Evolutionary conservation across 1,284 basidiomycete species (phyloP), one percentile per base, ranked within the genome.

Genomic region (Marasmius tenuissimus): DNA sequence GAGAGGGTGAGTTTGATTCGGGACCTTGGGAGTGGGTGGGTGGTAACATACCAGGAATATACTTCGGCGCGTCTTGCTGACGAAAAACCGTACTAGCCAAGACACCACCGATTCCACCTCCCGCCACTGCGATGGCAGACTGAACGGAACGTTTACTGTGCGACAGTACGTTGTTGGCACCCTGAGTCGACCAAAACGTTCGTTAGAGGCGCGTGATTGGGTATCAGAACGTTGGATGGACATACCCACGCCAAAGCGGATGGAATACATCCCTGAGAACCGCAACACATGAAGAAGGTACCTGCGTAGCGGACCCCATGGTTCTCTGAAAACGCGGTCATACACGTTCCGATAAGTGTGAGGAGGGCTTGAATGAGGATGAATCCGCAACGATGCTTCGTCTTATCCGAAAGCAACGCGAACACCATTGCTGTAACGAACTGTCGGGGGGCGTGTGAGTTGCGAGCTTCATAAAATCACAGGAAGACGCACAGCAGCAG

Each of bases 231-330:
- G 14, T 18, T 34, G 51, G 54, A 18, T 60, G 45, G 18, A 69
- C 76, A 57, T 64, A 77, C 78, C 66, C 76, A 81, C n/a, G 77
- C 78, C 37, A 80, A 69, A 56, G 80, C 73, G 7, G 75, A 75
- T 33, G 79, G 77, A 55, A 78, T 73, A 53, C 73, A 75, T 53
- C 74, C 78, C 6, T 73, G 73, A 58, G 75, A 76, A 34, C 78
- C 78, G 18, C 73, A 72, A 59, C 76, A 77, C 14, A 72, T 71
- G 40, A 81, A 69, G 65, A 78, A 80, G 51, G 72, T 75, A 80
- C 79, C 79, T 51, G 78, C 74, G 66, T 80, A 81, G 66, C 78
- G 69, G 34, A 77, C 72, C 35, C 63, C 61, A 62, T 75, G 72
- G 34, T 71, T 64, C n/a, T 70, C 70, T 4, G 75, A 72, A 61